These are phyloP conservation scores for Phytopythium aichiense DNA, from an alignment of 352 stramenopile species.

Conservation along the genomic window DNA sequence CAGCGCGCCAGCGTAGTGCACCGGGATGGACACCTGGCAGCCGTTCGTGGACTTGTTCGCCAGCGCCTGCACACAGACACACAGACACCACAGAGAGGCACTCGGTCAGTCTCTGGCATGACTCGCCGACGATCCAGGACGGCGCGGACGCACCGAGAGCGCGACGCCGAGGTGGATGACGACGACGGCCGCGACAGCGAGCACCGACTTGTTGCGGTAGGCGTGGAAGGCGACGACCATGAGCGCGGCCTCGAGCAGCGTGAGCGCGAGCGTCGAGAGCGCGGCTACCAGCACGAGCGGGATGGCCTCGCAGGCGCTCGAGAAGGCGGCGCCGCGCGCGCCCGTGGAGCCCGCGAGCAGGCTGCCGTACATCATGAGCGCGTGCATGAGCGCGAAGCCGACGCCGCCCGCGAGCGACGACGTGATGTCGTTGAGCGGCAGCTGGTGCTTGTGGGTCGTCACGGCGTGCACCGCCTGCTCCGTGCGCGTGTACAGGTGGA, in stretches of 20 bases:
- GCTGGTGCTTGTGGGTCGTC: constrained; percentile 66
- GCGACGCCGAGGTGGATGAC: constrained; percentile 73
- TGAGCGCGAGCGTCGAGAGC: constrained; percentile 70
- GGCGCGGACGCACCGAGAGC: constrained; percentile 55
- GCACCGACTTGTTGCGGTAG: constrained; percentile 57
- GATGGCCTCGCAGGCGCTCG: constrained; percentile 59
- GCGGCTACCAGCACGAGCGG: constrained; percentile 67
- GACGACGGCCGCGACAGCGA: constrained; percentile 47
- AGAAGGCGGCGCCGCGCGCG: constrained; percentile 68
- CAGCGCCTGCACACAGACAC: constrained; percentile 46
- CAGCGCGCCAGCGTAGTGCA: constrained; percentile 64
- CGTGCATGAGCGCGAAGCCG: constrained; percentile 80
- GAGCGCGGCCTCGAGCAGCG: constrained; percentile 69
- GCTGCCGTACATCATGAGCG: constrained; percentile 83
- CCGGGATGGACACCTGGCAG: constrained; percentile 68
- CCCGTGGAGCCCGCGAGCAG: constrained; percentile 66
- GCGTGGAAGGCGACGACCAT: constrained; percentile 83
- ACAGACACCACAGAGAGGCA: too few species aligned
- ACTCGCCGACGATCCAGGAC: too few species aligned
- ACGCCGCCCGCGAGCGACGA: constrained; percentile 75
- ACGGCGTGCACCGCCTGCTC: constrained; percentile 73
- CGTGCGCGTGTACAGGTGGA: constrained; percentile 70
- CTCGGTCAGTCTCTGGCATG: too few species aligned
- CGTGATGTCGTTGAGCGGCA: constrained; percentile 84
- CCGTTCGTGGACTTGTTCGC: constrained; percentile 77